A percentile compares a stretch with the other conserved stretches of the same genome.
These are phyloP conservation scores for Kwoniella heveanensis DNA, from an alignment of 768 basidiomycete genomes.

Conservation along the genomic window DNA sequence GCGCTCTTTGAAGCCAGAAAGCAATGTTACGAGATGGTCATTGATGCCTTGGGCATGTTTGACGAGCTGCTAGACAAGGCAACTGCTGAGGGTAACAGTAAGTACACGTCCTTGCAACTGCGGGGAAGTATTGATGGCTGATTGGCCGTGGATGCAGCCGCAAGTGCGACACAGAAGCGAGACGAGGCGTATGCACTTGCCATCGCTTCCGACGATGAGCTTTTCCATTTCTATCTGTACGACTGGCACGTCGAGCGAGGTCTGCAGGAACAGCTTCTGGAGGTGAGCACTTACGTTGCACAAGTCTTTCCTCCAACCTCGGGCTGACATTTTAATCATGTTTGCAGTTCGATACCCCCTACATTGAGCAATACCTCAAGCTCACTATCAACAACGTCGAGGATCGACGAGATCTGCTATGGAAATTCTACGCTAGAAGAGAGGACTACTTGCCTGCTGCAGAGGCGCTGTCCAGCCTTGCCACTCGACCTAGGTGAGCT, in stretches of 20 bases:
- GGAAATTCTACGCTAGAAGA: slow-evolving; percentile 96
- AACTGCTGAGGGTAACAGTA: slow-evolving; percentile 39
- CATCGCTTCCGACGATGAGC: slow-evolving; percentile 79
- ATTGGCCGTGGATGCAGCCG: neutral
- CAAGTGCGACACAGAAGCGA: slow-evolving; percentile 67
- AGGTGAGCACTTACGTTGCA: too few species aligned
- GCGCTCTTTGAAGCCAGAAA: slow-evolving; percentile 66
- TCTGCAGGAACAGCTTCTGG: slow-evolving; percentile 82
- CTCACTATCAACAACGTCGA: slow-evolving; percentile 49
- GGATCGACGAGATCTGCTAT: slow-evolving; percentile 66
- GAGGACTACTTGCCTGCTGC: slow-evolving; percentile 85
- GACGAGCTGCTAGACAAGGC: slow-evolving; percentile 65
- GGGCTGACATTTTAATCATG: slow-evolving; percentile 4
- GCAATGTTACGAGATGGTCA: slow-evolving; percentile 77
- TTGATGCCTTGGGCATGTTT: slow-evolving; percentile 78
- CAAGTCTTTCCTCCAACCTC: too few species aligned
- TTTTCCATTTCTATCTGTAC: slow-evolving; percentile 92
- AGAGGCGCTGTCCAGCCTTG: slow-evolving; percentile 75
- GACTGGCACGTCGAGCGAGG: slow-evolving; percentile 85
- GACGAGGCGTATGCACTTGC: slow-evolving; percentile 84
- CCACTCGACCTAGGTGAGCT: slow-evolving; percentile 68
- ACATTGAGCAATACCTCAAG: slow-evolving; percentile 82
- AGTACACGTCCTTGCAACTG: slow-evolving; percentile 3
- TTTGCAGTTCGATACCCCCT: slow-evolving; percentile 68
- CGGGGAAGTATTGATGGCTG: neutral